Evolutionary conservation across 129 eudicot genomes (phyloP), one percentile per base, ranked within the genome.

Genomic region (Gnaphalium uliginosum): DNA sequence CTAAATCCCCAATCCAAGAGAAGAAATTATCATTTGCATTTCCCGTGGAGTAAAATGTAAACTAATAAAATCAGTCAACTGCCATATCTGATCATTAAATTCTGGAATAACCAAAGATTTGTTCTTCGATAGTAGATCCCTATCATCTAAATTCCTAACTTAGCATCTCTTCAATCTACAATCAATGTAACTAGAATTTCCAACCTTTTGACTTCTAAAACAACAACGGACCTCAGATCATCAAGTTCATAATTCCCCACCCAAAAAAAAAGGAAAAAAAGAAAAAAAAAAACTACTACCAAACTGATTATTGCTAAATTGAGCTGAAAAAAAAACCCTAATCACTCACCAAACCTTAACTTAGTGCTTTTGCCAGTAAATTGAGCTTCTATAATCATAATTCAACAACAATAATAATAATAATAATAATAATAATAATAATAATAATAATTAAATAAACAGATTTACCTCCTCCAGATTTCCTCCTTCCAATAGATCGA

Each of bases 381-480:
- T 7, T 56, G 26, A 56, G 61, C 61, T 56, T 56, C 13, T 56
- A 7, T 4, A 69, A 19, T 29, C 30, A 78, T 0, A 27, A 17
- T 4, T 27, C 2, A 63, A 63, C 22, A 33, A 53, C 5, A 32
- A 78, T 6, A 33, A 18, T 14, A 29, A 41, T 19, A 27, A 46
- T 41, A 13, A 7, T 4, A 69, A 19, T 29, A 22, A 78, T 0
- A 27, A 17, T 4, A 63, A 63, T 13, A 33, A 53, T 5, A 32
- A 78, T 6, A 33, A 18, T 14, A 29, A 41, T 19, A 27, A 46
- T 41, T 7, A 4, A 3, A 0, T 9, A 30, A 60, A 56, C 1
- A 29, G 14, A 48, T 17, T 84, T 84, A 91, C 97, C 97, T 83
- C 92, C 97, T 57, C 95, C 94, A 43, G 95, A 91, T 82, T 91